phyloP scores from a whole-genome alignment of 177 flowering plant genomes.

The Vitis hybrid region DNA sequence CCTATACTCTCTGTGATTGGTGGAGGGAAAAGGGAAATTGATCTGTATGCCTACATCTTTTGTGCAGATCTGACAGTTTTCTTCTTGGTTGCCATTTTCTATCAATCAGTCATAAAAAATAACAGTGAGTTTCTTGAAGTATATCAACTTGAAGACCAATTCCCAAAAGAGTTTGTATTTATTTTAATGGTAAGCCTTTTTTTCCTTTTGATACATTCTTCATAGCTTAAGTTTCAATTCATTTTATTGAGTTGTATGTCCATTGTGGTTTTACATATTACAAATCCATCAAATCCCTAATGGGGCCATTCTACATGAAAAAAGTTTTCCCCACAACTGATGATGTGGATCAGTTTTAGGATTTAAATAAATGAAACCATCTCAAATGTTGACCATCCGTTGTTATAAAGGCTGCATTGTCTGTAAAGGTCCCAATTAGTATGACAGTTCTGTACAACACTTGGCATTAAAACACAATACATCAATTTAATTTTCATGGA shows the following conservation, averaged over 20 bases:
- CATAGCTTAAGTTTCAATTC: not conserved
- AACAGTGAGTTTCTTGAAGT: constrained; percentile 81
- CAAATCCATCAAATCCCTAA: not conserved
- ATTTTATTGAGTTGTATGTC: not conserved
- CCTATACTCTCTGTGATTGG: constrained; percentile 77
- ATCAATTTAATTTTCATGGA: not conserved
- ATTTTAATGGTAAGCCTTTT: constrained; percentile 59
- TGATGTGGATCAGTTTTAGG: not conserved
- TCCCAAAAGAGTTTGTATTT: constrained; percentile 83
- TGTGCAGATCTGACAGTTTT: constrained; percentile 84
- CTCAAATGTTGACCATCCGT: not conserved
- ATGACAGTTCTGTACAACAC: not conserved
- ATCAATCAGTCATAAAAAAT: constrained; percentile 76
- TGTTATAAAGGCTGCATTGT: not conserved
- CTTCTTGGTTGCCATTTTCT: constrained; percentile 80
- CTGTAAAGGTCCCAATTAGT: not conserved
- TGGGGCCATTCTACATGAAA: not conserved
- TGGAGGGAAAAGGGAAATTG: constrained; percentile 82
- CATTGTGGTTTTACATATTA: not conserved
- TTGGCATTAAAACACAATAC: not conserved
- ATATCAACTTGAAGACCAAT: constrained; percentile 92
- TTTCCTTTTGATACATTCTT: not conserved
- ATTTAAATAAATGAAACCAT: not conserved
- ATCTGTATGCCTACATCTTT: constrained; percentile 85
- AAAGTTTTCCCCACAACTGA: not conserved